These are phyloP conservation scores for Echium plantagineum DNA, from an alignment of 257 asterid genomes.

Conservation along the genomic window DNA sequence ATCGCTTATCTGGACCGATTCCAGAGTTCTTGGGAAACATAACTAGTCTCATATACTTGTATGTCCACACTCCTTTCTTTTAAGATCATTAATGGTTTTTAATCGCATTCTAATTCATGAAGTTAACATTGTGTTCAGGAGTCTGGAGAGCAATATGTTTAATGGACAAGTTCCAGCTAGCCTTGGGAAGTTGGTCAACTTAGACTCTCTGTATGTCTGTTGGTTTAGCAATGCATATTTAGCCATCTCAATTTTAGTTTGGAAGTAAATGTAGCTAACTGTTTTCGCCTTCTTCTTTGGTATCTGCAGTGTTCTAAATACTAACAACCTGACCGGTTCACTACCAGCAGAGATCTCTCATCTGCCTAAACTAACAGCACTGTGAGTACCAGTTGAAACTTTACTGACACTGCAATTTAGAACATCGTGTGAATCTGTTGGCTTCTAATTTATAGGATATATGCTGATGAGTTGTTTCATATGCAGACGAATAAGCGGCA, in stretches of 20 bases:
- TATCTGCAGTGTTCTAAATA: constrained; percentile 32
- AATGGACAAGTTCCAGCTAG: constrained; percentile 42
- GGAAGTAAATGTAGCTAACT: no score
- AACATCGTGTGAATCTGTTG: background rate
- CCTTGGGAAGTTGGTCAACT: constrained; percentile 47
- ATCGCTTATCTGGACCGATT: constrained; percentile 53
- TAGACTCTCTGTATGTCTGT: constrained; percentile 30
- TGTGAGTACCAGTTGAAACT: constrained; percentile 21
- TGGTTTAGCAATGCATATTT: background rate
- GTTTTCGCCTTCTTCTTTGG: background rate
- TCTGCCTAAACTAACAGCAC: constrained; percentile 27
- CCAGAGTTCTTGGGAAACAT: constrained; percentile 49
- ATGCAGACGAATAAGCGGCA: constrained; percentile 49
- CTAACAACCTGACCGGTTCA: constrained; percentile 34
- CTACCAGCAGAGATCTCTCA: constrained; percentile 34
- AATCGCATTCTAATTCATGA: constrained; percentile 3
- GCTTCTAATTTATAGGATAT: background rate
- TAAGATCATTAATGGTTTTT: background rate
- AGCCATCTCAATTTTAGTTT: no score
- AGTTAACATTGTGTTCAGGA: constrained; percentile 27
- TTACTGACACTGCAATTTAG: background rate
- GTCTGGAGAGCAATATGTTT: constrained; percentile 49
- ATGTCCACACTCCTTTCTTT: constrained; percentile 6
- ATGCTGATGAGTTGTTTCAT: background rate
- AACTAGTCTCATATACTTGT: constrained; percentile 29